Evolutionary conservation across 2,329 filamentous ascomycete genomes (phyloP).

Genomic region (Microthyrium microscopicum): DNA sequence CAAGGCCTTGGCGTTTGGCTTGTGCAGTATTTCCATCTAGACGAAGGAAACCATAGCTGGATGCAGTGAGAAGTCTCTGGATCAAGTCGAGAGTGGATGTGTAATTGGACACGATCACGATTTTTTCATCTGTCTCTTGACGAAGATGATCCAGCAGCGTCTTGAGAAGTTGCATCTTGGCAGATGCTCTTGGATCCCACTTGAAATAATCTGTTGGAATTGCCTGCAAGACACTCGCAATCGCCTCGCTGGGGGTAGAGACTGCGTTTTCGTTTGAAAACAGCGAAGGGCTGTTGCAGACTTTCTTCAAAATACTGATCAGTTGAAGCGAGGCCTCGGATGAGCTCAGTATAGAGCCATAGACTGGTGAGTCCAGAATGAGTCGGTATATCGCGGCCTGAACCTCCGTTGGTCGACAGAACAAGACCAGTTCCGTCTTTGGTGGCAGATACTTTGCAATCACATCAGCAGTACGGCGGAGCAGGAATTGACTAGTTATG

Average conservation of each 20-base stretch:
- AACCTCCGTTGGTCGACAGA: slow-evolving; percentile 44
- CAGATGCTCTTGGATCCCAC: slow-evolving; percentile 37
- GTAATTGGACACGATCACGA: slow-evolving; percentile 62
- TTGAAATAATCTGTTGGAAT: slow-evolving; percentile 40
- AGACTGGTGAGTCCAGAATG: slow-evolving; percentile 48
- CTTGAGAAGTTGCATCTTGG: slow-evolving; percentile 52
- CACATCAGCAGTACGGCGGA: slow-evolving; percentile 50
- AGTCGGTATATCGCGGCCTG: slow-evolving; percentile 45
- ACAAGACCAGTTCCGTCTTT: slow-evolving; percentile 51
- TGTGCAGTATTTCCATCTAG: slow-evolving; percentile 51
- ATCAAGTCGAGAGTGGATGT: slow-evolving; percentile 56
- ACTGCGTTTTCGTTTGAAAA: slow-evolving; percentile 33
- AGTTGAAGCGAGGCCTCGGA: slow-evolving; percentile 48
- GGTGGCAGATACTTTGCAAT: slow-evolving; percentile 47
- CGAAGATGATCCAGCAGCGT: slow-evolving; percentile 44
- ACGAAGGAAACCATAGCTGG: slow-evolving; percentile 46
- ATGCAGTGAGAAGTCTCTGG: slow-evolving; percentile 40
- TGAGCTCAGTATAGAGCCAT: slow-evolving; percentile 44
- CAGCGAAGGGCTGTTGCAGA: slow-evolving; percentile 54
- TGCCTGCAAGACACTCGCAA: slow-evolving; percentile 27
- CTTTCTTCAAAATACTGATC: slow-evolving; percentile 56
- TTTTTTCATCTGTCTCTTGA: slow-evolving; percentile 43
- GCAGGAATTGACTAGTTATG: slow-evolving; percentile 47
- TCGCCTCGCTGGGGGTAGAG: slow-evolving; percentile 31
- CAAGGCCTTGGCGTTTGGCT: slow-evolving; percentile 47